Percentiles rank a stretch among this genome's conserved stretches.
phyloP scores from a whole-genome alignment of 2,329 filamentous ascomycete genomes.

The Pseudocercospora pini-densiflorae region DNA sequence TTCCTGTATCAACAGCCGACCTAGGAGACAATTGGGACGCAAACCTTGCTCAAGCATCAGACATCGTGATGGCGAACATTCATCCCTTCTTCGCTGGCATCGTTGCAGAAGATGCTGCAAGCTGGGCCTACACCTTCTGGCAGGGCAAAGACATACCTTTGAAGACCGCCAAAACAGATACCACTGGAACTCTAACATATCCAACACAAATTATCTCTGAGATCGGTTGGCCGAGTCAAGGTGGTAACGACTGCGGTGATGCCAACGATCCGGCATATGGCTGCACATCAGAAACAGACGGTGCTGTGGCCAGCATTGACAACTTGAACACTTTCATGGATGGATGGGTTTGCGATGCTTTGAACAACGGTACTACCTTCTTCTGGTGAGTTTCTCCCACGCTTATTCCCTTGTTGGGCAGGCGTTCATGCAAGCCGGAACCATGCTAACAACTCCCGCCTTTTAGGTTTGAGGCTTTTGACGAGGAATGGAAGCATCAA shows the following conservation, averaged over 20 bases:
- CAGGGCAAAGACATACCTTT: constrained; percentile 67
- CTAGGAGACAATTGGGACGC: constrained; percentile 85
- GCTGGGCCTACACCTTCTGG: constrained; percentile 88
- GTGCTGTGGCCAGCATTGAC: constrained; percentile 76
- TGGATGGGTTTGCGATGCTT: constrained; percentile 79
- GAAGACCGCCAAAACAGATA: constrained; percentile 54
- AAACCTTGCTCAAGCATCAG: constrained; percentile 70
- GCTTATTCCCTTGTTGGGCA: constrained; percentile 1
- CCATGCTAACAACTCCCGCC: constrained; percentile 13
- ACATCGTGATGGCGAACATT: constrained; percentile 95
- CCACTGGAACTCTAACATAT: constrained; percentile 37
- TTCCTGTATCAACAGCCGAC: constrained; percentile 86
- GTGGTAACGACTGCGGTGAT: constrained; percentile 76
- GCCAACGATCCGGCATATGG: constrained; percentile 36
- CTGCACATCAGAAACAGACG: constrained; percentile 62
- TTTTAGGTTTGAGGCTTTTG: constrained; percentile 81
- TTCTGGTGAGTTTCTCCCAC: constrained; percentile 71
- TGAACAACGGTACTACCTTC: constrained; percentile 85
- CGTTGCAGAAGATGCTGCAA: constrained; percentile 67
- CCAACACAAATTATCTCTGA: constrained; percentile 71
- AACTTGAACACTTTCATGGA: constrained; percentile 87
- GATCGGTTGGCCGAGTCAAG: constrained; percentile 85
- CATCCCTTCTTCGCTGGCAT: constrained; percentile 94
- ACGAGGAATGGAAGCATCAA: constrained; percentile 89
- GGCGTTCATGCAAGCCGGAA: constrained; percentile 11